These are phyloP conservation scores for Fraxinus greggii DNA, from an alignment of 305 asterid genomes.

Conservation along the genomic window DNA sequence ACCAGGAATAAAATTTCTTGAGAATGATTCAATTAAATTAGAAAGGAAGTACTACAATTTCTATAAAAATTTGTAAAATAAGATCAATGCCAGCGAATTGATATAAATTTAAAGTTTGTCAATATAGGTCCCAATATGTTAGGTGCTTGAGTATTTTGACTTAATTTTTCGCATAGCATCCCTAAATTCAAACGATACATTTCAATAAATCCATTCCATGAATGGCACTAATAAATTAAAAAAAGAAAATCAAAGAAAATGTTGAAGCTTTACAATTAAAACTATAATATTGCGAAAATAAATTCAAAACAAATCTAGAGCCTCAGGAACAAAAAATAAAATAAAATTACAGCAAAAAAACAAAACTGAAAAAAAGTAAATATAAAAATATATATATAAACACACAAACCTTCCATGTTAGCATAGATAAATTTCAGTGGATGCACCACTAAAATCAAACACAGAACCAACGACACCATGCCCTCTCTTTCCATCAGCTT, in stretches of 20 bases:
- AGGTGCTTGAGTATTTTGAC: neutral
- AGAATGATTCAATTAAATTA: neutral
- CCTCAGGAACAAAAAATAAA: conserved; percentile 9
- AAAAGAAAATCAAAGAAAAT: neutral
- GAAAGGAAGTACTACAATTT: neutral
- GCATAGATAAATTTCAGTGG: conserved; percentile 58
- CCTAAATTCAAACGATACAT: neutral
- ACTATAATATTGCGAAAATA: neutral
- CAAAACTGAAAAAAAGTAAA: neutral
- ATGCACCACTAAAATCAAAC: conserved; percentile 62
- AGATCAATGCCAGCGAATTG: neutral
- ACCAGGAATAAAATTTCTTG: neutral
- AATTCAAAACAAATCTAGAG: conserved; percentile 14
- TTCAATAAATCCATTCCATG: neutral
- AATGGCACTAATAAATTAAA: neutral
- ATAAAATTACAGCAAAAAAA: neutral
- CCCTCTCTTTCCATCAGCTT: conserved; percentile 52
- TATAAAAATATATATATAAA: conserved; percentile 5
- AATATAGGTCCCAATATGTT: neutral
- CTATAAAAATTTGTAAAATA: neutral
- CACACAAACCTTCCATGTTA: conserved; percentile 80
- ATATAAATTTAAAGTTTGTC: neutral
- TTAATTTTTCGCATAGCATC: neutral
- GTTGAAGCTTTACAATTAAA: conserved; percentile 5
- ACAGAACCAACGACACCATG: conserved; percentile 39